These are phyloP conservation scores for Fusarium neocosmosporiellum DNA, from an alignment of 2,329 filamentous ascomycete genomes.

Conservation along the genomic window DNA sequence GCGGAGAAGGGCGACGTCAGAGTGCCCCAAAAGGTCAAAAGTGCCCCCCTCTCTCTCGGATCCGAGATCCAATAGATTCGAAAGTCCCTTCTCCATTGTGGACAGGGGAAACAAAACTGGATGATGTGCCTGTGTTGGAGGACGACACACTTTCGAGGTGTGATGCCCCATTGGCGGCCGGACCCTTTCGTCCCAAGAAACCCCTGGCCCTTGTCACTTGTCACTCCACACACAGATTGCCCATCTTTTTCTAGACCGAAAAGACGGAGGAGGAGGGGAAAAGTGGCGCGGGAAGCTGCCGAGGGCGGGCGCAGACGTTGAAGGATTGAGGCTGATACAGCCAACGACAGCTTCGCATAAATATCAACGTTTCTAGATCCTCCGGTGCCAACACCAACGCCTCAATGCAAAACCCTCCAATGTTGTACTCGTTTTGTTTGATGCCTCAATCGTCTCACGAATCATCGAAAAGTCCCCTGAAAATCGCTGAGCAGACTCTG, in stretches of 20 bases:
- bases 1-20: not conserved
- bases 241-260: conserved; percentile 32
- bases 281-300: conserved; percentile 31
- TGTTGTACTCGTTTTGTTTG: conserved; percentile 7
- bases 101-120: conserved; percentile 7
- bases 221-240: conserved; percentile 8
- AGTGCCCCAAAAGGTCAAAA: not conserved
- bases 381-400: not conserved
- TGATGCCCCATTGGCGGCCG: not conserved
- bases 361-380: not conserved
- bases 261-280: conserved; percentile 9
- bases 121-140: not conserved
- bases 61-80: conserved; percentile 4
- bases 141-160: not conserved
- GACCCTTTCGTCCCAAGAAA: conserved; percentile 4
- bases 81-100: not conserved
- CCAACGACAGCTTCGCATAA: not conserved
- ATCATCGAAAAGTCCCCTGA: not conserved
- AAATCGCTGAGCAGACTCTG: conserved; percentile 17
- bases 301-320: not conserved
- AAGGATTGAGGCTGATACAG: conserved; percentile 4
- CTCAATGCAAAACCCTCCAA: not conserved
- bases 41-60: not conserved
- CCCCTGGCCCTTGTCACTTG: conserved; percentile 14
- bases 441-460: not conserved